phyloP scores from a whole-genome alignment of 352 stramenopile genomes.

The Phytophthora agathidicida region DNA sequence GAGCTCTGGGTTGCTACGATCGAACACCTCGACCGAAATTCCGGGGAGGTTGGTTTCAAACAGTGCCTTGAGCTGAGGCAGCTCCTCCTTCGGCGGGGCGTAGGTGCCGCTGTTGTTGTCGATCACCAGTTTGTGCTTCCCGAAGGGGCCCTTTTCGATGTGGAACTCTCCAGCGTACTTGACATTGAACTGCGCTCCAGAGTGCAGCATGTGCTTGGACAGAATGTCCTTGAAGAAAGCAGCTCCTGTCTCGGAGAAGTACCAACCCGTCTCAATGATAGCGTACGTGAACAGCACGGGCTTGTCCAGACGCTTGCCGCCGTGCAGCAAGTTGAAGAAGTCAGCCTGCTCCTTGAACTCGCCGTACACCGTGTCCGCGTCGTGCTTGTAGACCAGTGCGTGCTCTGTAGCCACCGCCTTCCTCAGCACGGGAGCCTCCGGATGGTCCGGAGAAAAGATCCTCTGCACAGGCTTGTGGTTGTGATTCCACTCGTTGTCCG shows the following conservation, averaged over 20 bases:
- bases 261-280: constrained; percentile 38
- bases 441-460: constrained; percentile 39
- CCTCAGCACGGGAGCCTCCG: constrained; percentile 29
- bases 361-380: constrained; percentile 20
- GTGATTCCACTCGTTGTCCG: constrained; percentile 42
- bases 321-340: constrained; percentile 37
- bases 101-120: constrained; percentile 52
- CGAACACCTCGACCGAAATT: constrained; percentile 28
- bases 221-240: constrained; percentile 49
- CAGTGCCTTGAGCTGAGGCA: constrained; percentile 32
- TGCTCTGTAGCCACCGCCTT: constrained; percentile 29
- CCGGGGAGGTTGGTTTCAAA: constrained; percentile 38
- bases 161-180: constrained; percentile 42
- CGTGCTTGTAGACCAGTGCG: constrained; percentile 38
- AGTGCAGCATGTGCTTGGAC: constrained; percentile 49
- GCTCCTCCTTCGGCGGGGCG: constrained; percentile 28
- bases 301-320: constrained; percentile 31
- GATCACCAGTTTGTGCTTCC: constrained; percentile 32
- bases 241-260: constrained; percentile 43
- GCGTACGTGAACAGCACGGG: constrained; percentile 47
- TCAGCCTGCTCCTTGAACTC: constrained; percentile 11
- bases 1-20: constrained; percentile 24
- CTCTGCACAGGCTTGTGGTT: constrained; percentile 26
- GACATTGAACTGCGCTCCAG: constrained; percentile 27
- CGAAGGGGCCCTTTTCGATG: constrained; percentile 23